Conservation (phyloP, 1,284 basidiomycete genomes). For the Tausonia pullulans region DNA sequence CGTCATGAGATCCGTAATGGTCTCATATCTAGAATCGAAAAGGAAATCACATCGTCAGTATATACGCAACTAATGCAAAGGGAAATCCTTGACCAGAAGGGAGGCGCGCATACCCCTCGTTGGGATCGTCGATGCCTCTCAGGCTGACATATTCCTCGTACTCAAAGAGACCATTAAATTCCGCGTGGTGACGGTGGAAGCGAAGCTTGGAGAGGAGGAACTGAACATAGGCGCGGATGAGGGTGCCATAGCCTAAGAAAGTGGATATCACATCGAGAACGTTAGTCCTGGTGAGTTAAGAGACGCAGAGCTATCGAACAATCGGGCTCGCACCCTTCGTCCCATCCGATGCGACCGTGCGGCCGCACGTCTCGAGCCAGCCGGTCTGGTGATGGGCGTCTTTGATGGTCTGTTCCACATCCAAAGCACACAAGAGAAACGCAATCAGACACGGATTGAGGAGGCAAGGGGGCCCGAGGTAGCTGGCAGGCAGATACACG, state of each 20-base stretch:
- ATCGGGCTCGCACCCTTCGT: constrained; percentile 48
- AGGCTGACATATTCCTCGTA: constrained; percentile 94
- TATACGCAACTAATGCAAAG: constrained; percentile 5
- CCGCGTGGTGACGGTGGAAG: constrained; percentile 83
- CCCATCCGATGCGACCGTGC: constrained; percentile 71
- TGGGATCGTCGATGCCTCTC: constrained; percentile 93
- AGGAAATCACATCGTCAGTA: constrained; percentile 3
- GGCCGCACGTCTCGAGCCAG: constrained; percentile 89
- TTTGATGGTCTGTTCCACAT: constrained; percentile 60
- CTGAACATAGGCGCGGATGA: constrained; percentile 88
- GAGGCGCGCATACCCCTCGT: constrained; percentile 64
- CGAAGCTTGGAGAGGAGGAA: constrained; percentile 89
- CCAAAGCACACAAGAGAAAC: background rate
- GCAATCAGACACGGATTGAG: background rate
- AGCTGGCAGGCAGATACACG: constrained; percentile 28
- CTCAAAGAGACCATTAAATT: constrained; percentile 93
- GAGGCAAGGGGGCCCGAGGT: background rate
- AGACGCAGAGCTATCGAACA: background rate
- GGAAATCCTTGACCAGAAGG: background rate
- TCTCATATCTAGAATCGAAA: constrained; percentile 63
- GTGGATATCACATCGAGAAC: background rate
- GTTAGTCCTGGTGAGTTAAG: background rate
- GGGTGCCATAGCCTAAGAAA: constrained; percentile 64
- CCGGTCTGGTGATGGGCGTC: constrained; percentile 92
- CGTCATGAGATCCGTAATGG: constrained; percentile 88